Conservation (phyloP, 2,329 filamentous ascomycete genomes). For the Diatrype stigma region DNA sequence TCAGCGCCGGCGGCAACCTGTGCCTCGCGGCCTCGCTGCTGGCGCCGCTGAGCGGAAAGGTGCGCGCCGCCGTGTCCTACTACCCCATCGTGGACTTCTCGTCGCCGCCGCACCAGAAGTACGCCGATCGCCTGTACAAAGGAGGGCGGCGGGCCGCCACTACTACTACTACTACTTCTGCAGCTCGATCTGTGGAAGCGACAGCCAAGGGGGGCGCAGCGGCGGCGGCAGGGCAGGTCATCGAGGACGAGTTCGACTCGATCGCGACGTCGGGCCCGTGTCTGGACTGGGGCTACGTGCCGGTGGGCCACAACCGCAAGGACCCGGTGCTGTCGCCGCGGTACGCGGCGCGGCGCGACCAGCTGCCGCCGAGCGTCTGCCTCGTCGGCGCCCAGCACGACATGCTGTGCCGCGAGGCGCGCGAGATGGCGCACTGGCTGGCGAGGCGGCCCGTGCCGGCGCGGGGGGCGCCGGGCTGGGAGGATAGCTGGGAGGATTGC, state of each 20-base stretch:
- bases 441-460: too few relatives aligned
- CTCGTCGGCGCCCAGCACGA: constrained; percentile 36
- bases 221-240: too few relatives aligned
- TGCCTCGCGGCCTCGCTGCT: constrained; percentile 37
- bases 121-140: constrained; percentile 23
- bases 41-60: constrained; percentile 26
- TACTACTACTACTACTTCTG: too few relatives aligned
- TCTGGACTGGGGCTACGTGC: constrained; percentile 32
- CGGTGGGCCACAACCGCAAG: constrained; percentile 24
- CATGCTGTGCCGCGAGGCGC: constrained; percentile 26
- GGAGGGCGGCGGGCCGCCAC: constrained; percentile 7
- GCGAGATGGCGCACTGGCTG: constrained; percentile 3
- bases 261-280: constrained; percentile 14
- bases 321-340: constrained; percentile 32
- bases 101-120: constrained; percentile 19
- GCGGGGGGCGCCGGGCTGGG: too few relatives aligned
- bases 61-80: constrained; percentile 34
- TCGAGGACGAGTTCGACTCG: too few relatives aligned
- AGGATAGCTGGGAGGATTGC: too few relatives aligned
- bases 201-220: too few relatives aligned
- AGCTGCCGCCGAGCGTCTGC: constrained; percentile 32
- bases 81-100: constrained; percentile 38
- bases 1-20: constrained; percentile 49
- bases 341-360: constrained; percentile 24
- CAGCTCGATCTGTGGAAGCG: too few relatives aligned